Percentiles rank a stretch among this genome's conserved stretches.
These are phyloP conservation scores for Saccharomyces hybrid DNA, from an alignment of 1,139 yeast genomes.

Conservation along the genomic window DNA sequence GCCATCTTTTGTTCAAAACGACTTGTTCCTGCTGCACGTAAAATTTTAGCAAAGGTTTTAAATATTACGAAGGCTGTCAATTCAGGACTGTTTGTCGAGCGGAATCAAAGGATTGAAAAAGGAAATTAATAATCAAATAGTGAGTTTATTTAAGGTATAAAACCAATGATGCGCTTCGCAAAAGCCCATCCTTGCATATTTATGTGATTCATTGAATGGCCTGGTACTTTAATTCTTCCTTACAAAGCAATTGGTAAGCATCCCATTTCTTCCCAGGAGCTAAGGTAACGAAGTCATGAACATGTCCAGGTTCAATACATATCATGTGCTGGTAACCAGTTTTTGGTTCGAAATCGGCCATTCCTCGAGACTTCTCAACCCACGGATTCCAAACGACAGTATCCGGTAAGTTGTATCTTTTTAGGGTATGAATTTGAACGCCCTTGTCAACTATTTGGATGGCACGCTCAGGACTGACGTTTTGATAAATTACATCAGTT, in stretches of 20 bases:
- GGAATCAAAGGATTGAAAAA: too few relatives aligned
- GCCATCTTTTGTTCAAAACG: too few relatives aligned
- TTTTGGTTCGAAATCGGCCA: constrained; percentile 86
- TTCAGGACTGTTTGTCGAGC: too few relatives aligned
- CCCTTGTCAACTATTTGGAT: constrained; percentile 65
- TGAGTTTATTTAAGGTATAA: not conserved
- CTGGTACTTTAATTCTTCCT: constrained; percentile 35
- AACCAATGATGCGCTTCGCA: not conserved
- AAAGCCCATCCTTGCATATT: not conserved
- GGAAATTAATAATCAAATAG: not conserved
- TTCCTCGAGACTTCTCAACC: constrained; percentile 67
- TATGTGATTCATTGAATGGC: constrained; percentile 23
- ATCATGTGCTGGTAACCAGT: constrained; percentile 78
- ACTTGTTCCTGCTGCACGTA: too few relatives aligned
- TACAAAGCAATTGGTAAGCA: constrained; percentile 50
- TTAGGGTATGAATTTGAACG: constrained; percentile 57
- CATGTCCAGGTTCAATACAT: constrained; percentile 92
- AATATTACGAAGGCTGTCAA: too few relatives aligned
- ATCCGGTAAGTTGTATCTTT: constrained; percentile 67
- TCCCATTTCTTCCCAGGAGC: constrained; percentile 66
- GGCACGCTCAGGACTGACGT: constrained; percentile 46
- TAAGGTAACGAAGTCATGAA: constrained; percentile 55
- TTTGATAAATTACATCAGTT: constrained; percentile 73
- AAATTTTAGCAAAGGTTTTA: too few relatives aligned
- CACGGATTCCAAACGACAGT: constrained; percentile 98